phyloP scores from a whole-genome alignment of 441 rosid genomes.

The Erodium moschatum region DNA sequence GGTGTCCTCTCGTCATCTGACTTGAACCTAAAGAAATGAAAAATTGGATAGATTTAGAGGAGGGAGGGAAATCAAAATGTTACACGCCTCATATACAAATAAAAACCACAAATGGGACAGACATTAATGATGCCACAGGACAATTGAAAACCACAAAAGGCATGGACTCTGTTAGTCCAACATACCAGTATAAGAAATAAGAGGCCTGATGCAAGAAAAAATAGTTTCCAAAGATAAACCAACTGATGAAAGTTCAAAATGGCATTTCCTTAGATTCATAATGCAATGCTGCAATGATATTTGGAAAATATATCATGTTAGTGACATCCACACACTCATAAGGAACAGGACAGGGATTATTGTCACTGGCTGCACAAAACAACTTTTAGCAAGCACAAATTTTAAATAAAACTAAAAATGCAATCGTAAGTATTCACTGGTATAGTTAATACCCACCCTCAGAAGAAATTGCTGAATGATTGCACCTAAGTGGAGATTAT shows the following conservation, averaged over 20 bases:
- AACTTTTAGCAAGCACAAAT: background rate
- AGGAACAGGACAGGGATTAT: background rate
- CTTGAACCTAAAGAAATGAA: constrained; percentile 56
- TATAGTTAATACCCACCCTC: background rate
- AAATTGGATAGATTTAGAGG: background rate
- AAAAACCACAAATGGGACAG: background rate
- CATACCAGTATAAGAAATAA: background rate
- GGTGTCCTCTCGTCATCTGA: constrained; percentile 94
- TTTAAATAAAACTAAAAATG: background rate
- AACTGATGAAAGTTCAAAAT: background rate
- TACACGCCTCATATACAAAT: background rate
- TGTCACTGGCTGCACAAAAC: background rate
- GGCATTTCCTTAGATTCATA: background rate
- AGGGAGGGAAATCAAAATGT: background rate
- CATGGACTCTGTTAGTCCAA: background rate
- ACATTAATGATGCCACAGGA: background rate
- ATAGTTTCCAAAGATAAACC: background rate
- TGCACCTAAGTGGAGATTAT: background rate
- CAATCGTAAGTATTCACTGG: background rate
- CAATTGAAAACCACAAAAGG: background rate
- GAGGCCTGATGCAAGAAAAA: background rate
- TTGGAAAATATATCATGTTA: background rate
- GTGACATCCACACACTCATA: background rate
- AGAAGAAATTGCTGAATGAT: background rate
- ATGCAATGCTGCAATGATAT: background rate